Evolutionary conservation across 768 basidiomycete species (phyloP).

Genomic region (Serendipita sp.): DNA sequence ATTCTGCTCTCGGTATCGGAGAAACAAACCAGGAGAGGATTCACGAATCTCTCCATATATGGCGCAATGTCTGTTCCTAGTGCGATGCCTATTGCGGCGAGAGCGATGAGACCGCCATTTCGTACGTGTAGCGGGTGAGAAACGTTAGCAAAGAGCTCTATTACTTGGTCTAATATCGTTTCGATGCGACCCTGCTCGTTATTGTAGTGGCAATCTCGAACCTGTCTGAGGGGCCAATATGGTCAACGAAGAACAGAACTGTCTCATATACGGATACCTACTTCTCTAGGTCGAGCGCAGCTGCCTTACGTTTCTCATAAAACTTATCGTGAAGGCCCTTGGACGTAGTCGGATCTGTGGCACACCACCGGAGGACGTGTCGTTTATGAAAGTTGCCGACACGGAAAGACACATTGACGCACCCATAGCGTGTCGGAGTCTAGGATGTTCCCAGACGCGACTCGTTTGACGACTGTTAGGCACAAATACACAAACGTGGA

Average conservation of each 20-base stretch:
- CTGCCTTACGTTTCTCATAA: slow-evolving; percentile 92
- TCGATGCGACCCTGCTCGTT: slow-evolving; percentile 68
- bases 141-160: slow-evolving; percentile 79
- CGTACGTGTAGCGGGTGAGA: slow-evolving; percentile 76
- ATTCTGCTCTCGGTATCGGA: slow-evolving; percentile 89
- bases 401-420: too few relatives aligned
- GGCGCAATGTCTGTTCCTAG: slow-evolving; percentile 84
- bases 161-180: slow-evolving; percentile 84
- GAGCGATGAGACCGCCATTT: slow-evolving; percentile 89
- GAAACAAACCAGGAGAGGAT: slow-evolving; percentile 80
- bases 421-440: too few relatives aligned
- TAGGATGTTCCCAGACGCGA: too few relatives aligned
- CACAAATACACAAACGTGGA: too few relatives aligned
- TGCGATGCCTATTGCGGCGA: slow-evolving; percentile 95
- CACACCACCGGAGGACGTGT: background rate
- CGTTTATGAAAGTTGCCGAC: too few relatives aligned
- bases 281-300: slow-evolving; percentile 94
- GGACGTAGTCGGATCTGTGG: slow-evolving; percentile 51
- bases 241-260: slow-evolving; percentile 7
- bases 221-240: slow-evolving; percentile 21
- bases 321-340: slow-evolving; percentile 83
- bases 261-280: slow-evolving; percentile 21
- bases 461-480: too few relatives aligned
- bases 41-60: slow-evolving; percentile 87
- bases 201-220: slow-evolving; percentile 72